Evolutionary conservation across 2,329 filamentous ascomycete genomes (phyloP), one percentile per base, ranked within the genome.

Genomic region (Thermochaetoides dissita): DNA sequence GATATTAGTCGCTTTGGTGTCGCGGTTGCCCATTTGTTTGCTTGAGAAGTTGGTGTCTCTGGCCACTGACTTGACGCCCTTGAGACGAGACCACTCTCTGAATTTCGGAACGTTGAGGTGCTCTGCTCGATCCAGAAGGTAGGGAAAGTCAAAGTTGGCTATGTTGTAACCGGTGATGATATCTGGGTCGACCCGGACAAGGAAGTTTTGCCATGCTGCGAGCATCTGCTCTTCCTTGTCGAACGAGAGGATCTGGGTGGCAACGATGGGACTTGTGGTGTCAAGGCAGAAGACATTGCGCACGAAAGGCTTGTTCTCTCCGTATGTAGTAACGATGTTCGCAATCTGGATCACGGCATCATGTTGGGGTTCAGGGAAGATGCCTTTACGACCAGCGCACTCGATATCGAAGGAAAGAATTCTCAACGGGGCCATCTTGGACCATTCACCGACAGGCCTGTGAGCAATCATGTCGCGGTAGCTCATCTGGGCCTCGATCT

Each of bases 161-260:
- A 94, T 98, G 61, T 98, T 98, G 78, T 98, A 98, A 37, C 91
- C 91, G 42, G 93, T 98, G 55, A 98, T 94, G 50, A 98, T 84
- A 63, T 98, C 91, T 0, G 91, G 89, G 51, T 98, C 91, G 1
- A 91, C 85, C 54, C 85, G 78, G 52, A 93, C 72, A 10, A 98
- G 62, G 50, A 98, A 98, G 46, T 93, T 74, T 55, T 84, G 80
- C 91, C 91, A 98, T 35, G 79, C 77, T 63, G 81, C 78, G n/a
- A 98, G 69, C 88, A 98, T 91, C 47, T 87, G 78, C 42, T 82
- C 77, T 59, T 98, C 91, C 36, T 74, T 72, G 11, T 81, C 69
- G 51, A 83, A 95, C 47, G 87, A 82, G 34, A 94, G 70, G 41
- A 98, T 80, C 54, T 98, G 84, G 0, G 91, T 96, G 46, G 94